Evolutionary conservation across 257 asterid genomes (phyloP).

Genomic region (Misopates orontium): DNA sequence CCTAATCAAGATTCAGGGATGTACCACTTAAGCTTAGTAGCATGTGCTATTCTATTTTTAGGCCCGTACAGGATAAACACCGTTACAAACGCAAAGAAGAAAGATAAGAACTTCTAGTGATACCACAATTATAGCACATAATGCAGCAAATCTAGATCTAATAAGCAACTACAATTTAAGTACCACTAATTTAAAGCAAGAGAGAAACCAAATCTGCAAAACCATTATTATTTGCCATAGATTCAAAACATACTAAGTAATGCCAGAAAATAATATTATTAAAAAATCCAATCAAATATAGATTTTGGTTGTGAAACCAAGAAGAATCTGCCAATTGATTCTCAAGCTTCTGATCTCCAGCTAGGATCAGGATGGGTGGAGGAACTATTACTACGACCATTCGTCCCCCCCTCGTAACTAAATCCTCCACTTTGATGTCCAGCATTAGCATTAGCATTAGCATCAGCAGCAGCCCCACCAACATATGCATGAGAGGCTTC

Average conservation of each 20-base stretch:
- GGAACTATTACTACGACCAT: constrained; percentile 21
- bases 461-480: constrained; percentile 24
- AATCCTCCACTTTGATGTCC: constrained; percentile 22
- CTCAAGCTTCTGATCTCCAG: constrained; percentile 31
- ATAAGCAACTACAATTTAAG: constrained; percentile 10
- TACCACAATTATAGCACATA: neutral
- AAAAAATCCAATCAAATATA: neutral
- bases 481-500: constrained; percentile 1
- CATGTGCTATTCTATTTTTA: too few species aligned
- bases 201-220: constrained; percentile 25
- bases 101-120: neutral
- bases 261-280: neutral
- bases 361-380: constrained; percentile 27
- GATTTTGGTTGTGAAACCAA: constrained; percentile 3
- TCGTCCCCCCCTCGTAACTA: neutral
- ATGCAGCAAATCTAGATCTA: neutral
- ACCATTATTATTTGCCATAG: constrained; percentile 23
- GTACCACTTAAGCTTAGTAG: too few species aligned
- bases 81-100: neutral
- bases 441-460: constrained; percentile 14
- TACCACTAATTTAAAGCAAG: constrained; percentile 10
- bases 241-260: neutral
- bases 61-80: neutral
- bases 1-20: too few species aligned
- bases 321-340: neutral